Evolutionary conservation across 129 eudicot genomes (phyloP), one percentile per base, ranked within the genome.

Genomic region (sunflower (Helianthus annuus)): DNA sequence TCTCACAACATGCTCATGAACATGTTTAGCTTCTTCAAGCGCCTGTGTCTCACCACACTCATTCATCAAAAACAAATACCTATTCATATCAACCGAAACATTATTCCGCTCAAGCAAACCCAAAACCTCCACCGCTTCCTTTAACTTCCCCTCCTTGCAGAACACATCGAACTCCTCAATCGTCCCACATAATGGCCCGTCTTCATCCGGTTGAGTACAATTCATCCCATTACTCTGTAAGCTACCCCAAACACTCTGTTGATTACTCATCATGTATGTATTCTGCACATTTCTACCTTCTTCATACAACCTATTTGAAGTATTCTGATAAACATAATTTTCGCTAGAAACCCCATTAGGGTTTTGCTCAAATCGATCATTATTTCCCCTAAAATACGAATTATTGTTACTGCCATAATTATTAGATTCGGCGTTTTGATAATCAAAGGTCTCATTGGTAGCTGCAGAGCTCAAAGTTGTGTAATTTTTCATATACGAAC

Each of bases 101-200:
- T 63, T 63, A 7, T 7, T 2, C 4, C 16, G 48, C 48, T 63
- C 14, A 5, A 63, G 68, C 16, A 63, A 63, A 2, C 49, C 68
- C 48, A 63, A 63, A 63, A 63, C 48, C 68, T 63, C 68, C 48
- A 63, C 68, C 0, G 68, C 68, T 38, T 38, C 68, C 68, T 63
- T 63, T 3, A 63, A 38, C 22, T 63, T 63, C 68, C 68, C 48
- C 24, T 63, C 68, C 17, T 63, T 63, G 13, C 68, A 38, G 9
- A 36, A 38, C 16, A 0, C 68, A 38, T 63, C 68, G 38, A 63
- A 16, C 68, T 63, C 68, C 48, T 38, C 68, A 63, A 63, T n/a
- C 27, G 68, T 63, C 5, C 68, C 68, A 63, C 68, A 49, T 6
- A 63, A 63, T 15, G 13, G 68, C 6, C 68, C 68, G 15, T 36